phyloP scores from a whole-genome alignment of 1,284 basidiomycete species.

The Puccinia novopanici region DNA sequence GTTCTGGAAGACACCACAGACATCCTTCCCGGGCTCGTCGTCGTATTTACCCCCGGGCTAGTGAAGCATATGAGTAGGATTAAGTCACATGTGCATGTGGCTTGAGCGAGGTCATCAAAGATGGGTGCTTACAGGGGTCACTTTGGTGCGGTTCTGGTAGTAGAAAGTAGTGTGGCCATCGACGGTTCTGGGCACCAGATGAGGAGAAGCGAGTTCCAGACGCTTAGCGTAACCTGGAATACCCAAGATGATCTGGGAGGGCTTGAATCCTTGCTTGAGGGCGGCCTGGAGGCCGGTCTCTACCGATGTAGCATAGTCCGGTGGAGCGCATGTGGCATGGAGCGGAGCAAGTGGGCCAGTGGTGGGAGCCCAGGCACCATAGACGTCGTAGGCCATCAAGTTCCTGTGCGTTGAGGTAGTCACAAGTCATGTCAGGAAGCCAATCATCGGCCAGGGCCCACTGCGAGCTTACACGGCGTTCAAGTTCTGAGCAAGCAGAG shows the following conservation, averaged over 20 bases:
- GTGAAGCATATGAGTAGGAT: background rate
- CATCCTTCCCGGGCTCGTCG: too few species aligned
- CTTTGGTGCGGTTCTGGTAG: constrained; percentile 36
- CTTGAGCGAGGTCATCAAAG: background rate
- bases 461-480: constrained; percentile 12
- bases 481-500: constrained; percentile 1
- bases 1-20: too few species aligned
- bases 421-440: background rate
- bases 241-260: constrained; percentile 33
- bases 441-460: background rate
- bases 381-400: constrained; percentile 48
- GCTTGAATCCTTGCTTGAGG: constrained; percentile 45
- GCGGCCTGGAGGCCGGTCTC: constrained; percentile 25
- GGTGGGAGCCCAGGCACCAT: constrained; percentile 26
- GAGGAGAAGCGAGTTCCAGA: constrained; percentile 11
- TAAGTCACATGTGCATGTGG: background rate
- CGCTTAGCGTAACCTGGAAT: constrained; percentile 36
- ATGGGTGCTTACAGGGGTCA: constrained; percentile 10
- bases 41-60: constrained; percentile 42
- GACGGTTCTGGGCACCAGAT: background rate
- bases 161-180: background rate
- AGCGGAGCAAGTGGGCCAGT: constrained; percentile 26
- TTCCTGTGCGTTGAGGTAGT: too few species aligned
- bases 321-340: constrained; percentile 20
- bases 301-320: background rate